These are phyloP conservation scores for Pseudogymnoascus sp. DNA, from an alignment of 2,329 filamentous ascomycete species.

Conservation along the genomic window DNA sequence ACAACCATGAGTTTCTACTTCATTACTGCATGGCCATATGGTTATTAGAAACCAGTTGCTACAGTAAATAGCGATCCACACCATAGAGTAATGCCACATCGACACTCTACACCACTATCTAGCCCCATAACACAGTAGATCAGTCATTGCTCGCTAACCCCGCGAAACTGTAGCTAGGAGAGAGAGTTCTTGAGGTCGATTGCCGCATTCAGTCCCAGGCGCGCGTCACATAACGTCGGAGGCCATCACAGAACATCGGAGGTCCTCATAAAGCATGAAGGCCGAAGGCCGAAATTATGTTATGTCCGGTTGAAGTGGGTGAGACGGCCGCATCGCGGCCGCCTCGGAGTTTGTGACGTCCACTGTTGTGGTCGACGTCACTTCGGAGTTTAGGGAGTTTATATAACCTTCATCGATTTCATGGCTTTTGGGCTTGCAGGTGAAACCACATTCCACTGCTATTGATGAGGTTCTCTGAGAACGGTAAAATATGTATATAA, in stretches of 20 bases:
- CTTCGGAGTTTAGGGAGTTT: background rate
- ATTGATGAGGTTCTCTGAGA: background rate
- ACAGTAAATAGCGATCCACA: background rate
- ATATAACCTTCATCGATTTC: background rate
- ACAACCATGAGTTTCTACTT: background rate
- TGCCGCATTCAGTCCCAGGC: background rate
- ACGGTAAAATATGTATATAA: background rate
- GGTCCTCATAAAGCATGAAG: background rate
- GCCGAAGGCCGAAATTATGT: background rate
- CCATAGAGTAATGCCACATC: background rate
- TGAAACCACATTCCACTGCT: background rate
- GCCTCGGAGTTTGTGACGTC: background rate
- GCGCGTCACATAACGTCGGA: background rate
- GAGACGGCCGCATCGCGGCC: background rate
- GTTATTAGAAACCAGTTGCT: background rate
- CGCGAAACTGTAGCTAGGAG: background rate
- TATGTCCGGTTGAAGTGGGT: background rate
- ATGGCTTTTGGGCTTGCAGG: background rate
- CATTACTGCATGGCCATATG: background rate
- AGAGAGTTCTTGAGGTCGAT: background rate
- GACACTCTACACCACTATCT: background rate
- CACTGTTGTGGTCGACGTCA: background rate
- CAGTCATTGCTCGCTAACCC: background rate
- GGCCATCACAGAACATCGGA: background rate
- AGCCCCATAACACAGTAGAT: background rate